Conservation (phyloP, 805 yeast species). For the Candida dendrica region DNA sequence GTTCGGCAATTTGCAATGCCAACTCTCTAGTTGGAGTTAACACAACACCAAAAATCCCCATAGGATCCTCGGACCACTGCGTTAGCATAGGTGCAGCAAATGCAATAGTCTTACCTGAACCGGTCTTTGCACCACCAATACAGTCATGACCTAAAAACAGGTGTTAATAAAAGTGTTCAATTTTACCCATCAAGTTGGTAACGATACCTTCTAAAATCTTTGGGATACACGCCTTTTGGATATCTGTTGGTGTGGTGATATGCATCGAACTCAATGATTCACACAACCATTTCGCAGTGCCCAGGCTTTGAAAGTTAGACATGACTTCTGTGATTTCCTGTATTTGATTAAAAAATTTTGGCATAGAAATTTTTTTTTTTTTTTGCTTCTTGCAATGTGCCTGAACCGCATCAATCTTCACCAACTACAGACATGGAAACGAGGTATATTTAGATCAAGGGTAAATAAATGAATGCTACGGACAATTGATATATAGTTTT, state of each 20-base stretch:
- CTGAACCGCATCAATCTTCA: not conserved
- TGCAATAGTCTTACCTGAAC: constrained; percentile 96
- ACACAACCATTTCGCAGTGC: constrained; percentile 79
- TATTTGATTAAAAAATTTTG: too few species aligned
- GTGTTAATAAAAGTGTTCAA: too few species aligned
- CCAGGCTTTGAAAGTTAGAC: constrained; percentile 47
- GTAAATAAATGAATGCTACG: too few species aligned
- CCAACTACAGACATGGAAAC: not conserved
- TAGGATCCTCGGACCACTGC: constrained; percentile 92
- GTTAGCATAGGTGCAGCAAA: constrained; percentile 97
- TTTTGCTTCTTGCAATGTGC: not conserved
- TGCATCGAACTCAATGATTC: constrained; percentile 80
- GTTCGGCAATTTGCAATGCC: constrained; percentile 96
- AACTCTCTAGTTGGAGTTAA: constrained; percentile 91
- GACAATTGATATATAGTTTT: too few species aligned
- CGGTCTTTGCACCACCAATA: constrained; percentile 97
- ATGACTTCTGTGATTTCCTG: not conserved
- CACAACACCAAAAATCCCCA: constrained; percentile 83
- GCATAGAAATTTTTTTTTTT: not conserved
- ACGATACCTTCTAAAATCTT: constrained; percentile 65
- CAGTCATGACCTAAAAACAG: constrained; percentile 56
- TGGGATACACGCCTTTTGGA: constrained; percentile 87
- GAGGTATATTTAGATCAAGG: too few species aligned
- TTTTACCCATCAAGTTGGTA: too few species aligned
- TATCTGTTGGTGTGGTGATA: constrained; percentile 75